Evolutionary conservation across 2,329 filamentous ascomycete species (phyloP), one percentile per base, ranked within the genome.

Genomic region (Apiospora kogelbergensis): DNA sequence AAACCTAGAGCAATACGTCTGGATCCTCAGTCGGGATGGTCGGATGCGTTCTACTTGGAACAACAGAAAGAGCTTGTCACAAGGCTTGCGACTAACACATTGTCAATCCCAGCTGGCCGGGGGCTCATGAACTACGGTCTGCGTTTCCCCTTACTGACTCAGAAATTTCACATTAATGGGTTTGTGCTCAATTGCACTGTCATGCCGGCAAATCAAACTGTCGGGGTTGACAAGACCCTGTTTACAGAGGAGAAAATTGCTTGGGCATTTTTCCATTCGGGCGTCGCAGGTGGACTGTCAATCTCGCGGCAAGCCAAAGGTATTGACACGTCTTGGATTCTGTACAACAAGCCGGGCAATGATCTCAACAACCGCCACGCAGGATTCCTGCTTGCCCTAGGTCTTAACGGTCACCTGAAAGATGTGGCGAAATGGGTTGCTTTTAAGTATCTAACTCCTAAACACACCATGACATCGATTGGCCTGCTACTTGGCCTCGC

Each of bases 381-480:
- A 40, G 96, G 96, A 0, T 96, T 99, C 72, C 82, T 99, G 57
- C 85, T 99, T 0, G 96, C 94, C 5, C 85, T 99, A 5, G 96
- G 96, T 3, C 84, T 99, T 30, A 98, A 98, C 74, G 97, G 96
- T 0, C 97, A 99, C 81, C 84, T 99, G n/a, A 96, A 93, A 74
- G 92, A 90, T 9, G 88, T 99, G 37, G 96, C 96, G 2, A 98
- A 98, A 82, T 99, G 96, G 95, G 91, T 99, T 57, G 95, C 95
- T 10, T 99, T 98, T 86, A 98, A 98, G 77, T 99, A 99, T 74
- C 84, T 99, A n/a, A 99, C 96, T 0, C 95, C 96, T 1, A 99
- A 99, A 77, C 97, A 99, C 80, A 97, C 95, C 33, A 99, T 99
- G 96, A 98, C 96, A 30, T 98, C 96, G 0, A 95, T 99, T 68